A percentile compares a stretch with the other conserved stretches of the same genome.
These are phyloP conservation scores for Heliosperma pusillum DNA, from an alignment of 148 eudicot species.

Conservation along the genomic window DNA sequence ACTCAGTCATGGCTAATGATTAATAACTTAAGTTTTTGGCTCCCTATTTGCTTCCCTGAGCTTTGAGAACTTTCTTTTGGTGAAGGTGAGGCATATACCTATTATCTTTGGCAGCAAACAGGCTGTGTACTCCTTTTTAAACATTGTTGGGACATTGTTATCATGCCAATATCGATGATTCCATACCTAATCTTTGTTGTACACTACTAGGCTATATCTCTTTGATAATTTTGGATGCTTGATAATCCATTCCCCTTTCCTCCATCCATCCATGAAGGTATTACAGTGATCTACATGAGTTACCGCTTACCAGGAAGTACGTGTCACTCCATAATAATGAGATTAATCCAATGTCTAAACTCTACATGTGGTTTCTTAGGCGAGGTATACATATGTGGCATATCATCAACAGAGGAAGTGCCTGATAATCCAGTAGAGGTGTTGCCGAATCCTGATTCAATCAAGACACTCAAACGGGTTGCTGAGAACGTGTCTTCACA, in stretches of 20 bases:
- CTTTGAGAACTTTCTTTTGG: neutral
- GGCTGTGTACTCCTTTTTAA: neutral
- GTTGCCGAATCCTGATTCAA: conserved; percentile 58
- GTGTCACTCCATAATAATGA: neutral
- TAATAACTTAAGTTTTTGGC: neutral
- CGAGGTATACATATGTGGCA: conserved; percentile 87
- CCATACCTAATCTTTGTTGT: neutral
- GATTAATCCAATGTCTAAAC: neutral
- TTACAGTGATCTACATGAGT: neutral
- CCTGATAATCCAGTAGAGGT: conserved; percentile 70
- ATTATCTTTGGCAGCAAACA: too few relatives aligned
- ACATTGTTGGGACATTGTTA: neutral
- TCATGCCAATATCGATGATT: too few relatives aligned
- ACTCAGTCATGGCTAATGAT: neutral
- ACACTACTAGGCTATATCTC: neutral
- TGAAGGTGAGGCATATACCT: neutral
- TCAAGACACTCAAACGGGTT: conserved; percentile 58
- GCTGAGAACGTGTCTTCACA: conserved; percentile 68
- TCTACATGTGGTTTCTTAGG: conserved; percentile 33
- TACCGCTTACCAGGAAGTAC: too few relatives aligned
- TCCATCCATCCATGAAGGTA: neutral
- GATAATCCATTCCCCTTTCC: neutral
- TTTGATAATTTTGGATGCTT: neutral
- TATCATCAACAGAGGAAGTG: conserved; percentile 65
- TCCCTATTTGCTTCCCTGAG: too few relatives aligned